Evolutionary conservation across 2,329 filamentous ascomycete genomes (phyloP).

Genomic region (Ascocoryne sarcoides): DNA sequence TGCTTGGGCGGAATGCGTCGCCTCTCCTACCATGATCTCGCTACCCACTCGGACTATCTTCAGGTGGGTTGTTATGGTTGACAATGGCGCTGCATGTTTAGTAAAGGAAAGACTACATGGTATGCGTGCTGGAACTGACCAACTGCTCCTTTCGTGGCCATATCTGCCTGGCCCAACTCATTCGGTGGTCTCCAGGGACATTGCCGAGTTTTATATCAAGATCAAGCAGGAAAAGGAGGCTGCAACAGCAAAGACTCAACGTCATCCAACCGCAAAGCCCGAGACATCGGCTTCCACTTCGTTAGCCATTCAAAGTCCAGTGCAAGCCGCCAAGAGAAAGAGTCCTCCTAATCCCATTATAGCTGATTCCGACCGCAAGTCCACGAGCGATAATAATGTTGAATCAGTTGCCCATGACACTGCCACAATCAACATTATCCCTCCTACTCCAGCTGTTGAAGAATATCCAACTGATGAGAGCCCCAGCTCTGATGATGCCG

Average conservation of each 20-base stretch:
- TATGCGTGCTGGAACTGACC: neutral
- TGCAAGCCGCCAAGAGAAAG: neutral
- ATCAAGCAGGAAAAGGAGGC: neutral
- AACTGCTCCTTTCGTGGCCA: neutral
- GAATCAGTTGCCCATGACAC: neutral
- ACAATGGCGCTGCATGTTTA: neutral
- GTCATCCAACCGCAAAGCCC: neutral
- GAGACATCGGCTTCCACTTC: neutral
- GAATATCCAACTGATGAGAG: neutral
- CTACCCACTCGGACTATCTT: neutral
- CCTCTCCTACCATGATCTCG: neutral
- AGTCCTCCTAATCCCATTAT: neutral
- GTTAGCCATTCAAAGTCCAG: neutral
- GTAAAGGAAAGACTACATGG: neutral
- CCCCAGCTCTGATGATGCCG: neutral
- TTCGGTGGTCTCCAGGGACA: neutral
- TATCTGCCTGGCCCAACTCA: neutral
- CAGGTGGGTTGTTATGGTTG: neutral
- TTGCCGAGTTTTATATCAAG: neutral
- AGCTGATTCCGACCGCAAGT: too few species aligned
- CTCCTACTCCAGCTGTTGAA: neutral
- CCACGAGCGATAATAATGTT: neutral
- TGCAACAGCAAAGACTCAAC: neutral
- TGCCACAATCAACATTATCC: neutral
- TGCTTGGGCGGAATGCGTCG: neutral